phyloP scores from a whole-genome alignment of 768 basidiomycete genomes.

The Antrodiella citrinella region DNA sequence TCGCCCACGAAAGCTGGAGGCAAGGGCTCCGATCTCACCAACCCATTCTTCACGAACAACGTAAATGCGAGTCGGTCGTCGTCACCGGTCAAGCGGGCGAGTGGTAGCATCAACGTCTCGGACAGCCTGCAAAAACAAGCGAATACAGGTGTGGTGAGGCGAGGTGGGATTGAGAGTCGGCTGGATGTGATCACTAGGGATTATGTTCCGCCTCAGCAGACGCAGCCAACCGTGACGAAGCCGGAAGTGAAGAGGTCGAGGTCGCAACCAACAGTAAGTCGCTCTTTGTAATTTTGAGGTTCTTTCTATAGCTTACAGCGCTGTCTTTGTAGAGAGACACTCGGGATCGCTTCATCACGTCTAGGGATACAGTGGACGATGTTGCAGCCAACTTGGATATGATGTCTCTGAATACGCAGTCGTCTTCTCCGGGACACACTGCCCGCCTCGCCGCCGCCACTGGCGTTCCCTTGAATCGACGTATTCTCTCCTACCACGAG shows the following conservation, averaged over 20 bases:
- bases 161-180: conserved; percentile 70
- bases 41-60: conserved; percentile 53
- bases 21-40: conserved; percentile 35
- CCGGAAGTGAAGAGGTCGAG: conserved; percentile 62
- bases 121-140: conserved; percentile 57
- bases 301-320: conserved; percentile 8
- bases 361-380: conserved; percentile 40
- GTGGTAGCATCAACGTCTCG: conserved; percentile 37
- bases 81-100: conserved; percentile 60
- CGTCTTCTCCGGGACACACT: conserved; percentile 68
- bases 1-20: conserved; percentile 20
- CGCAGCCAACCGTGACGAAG: conserved; percentile 22
- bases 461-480: conserved; percentile 68
- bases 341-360: conserved; percentile 69
- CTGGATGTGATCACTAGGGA: conserved; percentile 72
- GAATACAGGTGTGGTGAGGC: conserved; percentile 59
- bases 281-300: too few relatives aligned
- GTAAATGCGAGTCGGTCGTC: conserved; percentile 35
- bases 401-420: conserved; percentile 47
- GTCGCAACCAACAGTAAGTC: conserved; percentile 55
- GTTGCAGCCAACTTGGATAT: conserved; percentile 61
- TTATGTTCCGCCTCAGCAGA: conserved; percentile 50
- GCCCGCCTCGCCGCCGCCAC: conserved; percentile 70
- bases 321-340: conserved; percentile 42
- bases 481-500: conserved; percentile 86